These are phyloP conservation scores for Aspergillus niger DNA, from an alignment of 2,329 filamentous ascomycete genomes.

Conservation along the genomic window DNA sequence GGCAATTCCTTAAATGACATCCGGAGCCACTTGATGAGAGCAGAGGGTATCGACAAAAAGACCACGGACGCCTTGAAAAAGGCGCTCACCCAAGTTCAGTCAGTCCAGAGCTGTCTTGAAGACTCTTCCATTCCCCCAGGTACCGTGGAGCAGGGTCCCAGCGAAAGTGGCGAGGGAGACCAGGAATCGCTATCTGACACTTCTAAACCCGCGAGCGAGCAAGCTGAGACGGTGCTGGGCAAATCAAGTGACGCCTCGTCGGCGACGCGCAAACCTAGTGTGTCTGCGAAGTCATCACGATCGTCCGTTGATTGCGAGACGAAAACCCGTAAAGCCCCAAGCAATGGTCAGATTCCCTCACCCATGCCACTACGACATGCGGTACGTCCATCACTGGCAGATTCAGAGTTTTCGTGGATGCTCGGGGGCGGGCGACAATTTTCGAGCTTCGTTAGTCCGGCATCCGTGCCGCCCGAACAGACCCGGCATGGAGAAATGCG, in stretches of 20 bases:
- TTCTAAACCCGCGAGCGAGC: not conserved
- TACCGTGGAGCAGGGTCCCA: slow-evolving; percentile 9
- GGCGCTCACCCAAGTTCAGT: slow-evolving; percentile 44
- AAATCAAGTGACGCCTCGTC: slow-evolving; percentile 8
- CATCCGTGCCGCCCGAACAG: slow-evolving; percentile 48
- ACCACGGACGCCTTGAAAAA: slow-evolving; percentile 37
- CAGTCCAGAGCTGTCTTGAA: slow-evolving; percentile 47
- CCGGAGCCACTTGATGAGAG: slow-evolving; percentile 34
- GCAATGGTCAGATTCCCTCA: slow-evolving; percentile 16
- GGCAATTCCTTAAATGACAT: slow-evolving; percentile 46
- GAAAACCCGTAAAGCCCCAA: slow-evolving; percentile 6
- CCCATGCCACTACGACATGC: slow-evolving; percentile 27
- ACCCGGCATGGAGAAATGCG: slow-evolving; percentile 38
- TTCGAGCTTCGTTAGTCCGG: slow-evolving; percentile 49
- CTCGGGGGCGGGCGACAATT: slow-evolving; percentile 48
- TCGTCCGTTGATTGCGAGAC: slow-evolving; percentile 15
- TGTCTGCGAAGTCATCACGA: slow-evolving; percentile 8
- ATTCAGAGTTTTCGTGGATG: slow-evolving; percentile 55
- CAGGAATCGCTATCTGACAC: slow-evolving; percentile 5
- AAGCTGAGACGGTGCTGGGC: not conserved
- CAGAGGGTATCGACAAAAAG: slow-evolving; percentile 26
- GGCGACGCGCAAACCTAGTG: slow-evolving; percentile 5
- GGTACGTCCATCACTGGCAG: slow-evolving; percentile 45
- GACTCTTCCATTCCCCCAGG: slow-evolving; percentile 38
- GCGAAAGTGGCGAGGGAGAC: slow-evolving; percentile 8